Base-by-base conservation (phyloP, 495 filamentous ascomycete species). In the Penicillium mononematosum region DNA sequence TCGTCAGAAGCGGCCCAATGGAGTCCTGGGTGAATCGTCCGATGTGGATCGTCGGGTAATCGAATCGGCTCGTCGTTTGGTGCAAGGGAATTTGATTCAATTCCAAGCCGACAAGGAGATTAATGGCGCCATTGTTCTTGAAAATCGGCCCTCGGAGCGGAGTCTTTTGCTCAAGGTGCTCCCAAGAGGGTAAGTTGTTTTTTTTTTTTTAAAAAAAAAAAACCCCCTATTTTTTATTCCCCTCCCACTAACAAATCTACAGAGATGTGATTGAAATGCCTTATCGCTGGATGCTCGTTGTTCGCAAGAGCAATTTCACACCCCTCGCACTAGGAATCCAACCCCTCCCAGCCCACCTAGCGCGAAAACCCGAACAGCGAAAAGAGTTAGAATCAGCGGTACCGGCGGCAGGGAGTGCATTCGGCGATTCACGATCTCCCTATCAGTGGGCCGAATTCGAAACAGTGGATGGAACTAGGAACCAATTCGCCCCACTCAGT, bases 21-120 rank as follows among this genome's bases (percentile, higher is more conserved):
- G 84, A 32, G 79, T 88, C 56, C 70, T 74, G 12, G 72, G 92
- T 32, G 91, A 92, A 66, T 81, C 86, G n/a, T 82, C 86, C 58
- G 81, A 85, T 24, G 75, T 85, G 58, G 85, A 95, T 48, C 79
- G 83, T 43, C 71, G 73, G 50, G 63, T 79, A 31, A 70, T 75
- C 32, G 80, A 86, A 56, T 86, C 85, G 44, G 92, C 88, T 1
- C 74, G 73, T 41, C 84, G 82, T 20, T 74, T 96, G 55, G 81
- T 86, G 58, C 75, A 82, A 62, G 85, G 88, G 49, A 88, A 95
- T 61, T 81, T 92, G 52, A 87, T 94, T 50, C 94, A 99, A 70
- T 83, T 92, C 67, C 94, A 98, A 71, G 92, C 86, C 55, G 82
- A 88, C 69, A 86, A 85, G 56, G 92, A 97, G 36, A 93, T 96